phyloP scores from a whole-genome alignment of 139 green algal genomes.

The Spirogloea muscicola region DNA sequence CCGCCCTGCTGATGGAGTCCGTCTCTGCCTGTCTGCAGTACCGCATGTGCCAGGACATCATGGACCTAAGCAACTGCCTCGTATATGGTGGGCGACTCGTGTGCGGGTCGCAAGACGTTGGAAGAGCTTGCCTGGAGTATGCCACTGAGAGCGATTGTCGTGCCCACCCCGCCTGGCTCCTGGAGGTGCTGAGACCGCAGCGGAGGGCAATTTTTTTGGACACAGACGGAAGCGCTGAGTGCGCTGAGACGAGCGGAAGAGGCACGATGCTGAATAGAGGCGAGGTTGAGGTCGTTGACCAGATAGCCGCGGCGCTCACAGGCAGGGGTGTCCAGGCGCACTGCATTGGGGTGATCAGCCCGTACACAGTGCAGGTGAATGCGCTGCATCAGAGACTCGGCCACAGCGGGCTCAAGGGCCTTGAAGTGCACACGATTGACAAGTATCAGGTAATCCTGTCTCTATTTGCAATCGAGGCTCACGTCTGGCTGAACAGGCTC shows the following conservation, averaged over 20 bases:
- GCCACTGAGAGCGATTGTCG: too few relatives aligned
- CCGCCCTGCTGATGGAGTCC: too few relatives aligned
- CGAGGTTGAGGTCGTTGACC: slow-evolving; percentile 1
- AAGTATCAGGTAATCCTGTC: slow-evolving; percentile 67
- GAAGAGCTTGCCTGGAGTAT: too few relatives aligned
- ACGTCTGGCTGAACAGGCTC: too few relatives aligned
- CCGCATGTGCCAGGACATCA: slow-evolving; percentile 84
- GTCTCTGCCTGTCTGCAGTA: too few relatives aligned
- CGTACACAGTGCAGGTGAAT: slow-evolving; percentile 73
- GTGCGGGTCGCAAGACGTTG: slow-evolving; percentile 53
- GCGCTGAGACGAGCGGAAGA: background rate
- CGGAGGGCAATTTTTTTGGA: too few relatives aligned
- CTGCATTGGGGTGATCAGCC: slow-evolving; percentile 78
- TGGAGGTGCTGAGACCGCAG: too few relatives aligned
- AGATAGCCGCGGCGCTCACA: slow-evolving; percentile 6
- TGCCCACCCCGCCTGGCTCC: too few relatives aligned
- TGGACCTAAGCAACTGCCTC: slow-evolving; percentile 77
- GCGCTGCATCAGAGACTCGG: background rate
- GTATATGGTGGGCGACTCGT: slow-evolving; percentile 74
- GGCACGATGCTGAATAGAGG: too few relatives aligned
- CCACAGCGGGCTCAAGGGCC: slow-evolving; percentile 54
- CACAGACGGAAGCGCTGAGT: too few relatives aligned
- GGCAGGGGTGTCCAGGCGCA: slow-evolving; percentile 5
- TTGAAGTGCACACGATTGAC: slow-evolving; percentile 85
- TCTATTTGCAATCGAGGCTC: too few relatives aligned